Conservation (phyloP, 768 basidiomycete species). For the Porphyrellus cyaneotinctus region DNA sequence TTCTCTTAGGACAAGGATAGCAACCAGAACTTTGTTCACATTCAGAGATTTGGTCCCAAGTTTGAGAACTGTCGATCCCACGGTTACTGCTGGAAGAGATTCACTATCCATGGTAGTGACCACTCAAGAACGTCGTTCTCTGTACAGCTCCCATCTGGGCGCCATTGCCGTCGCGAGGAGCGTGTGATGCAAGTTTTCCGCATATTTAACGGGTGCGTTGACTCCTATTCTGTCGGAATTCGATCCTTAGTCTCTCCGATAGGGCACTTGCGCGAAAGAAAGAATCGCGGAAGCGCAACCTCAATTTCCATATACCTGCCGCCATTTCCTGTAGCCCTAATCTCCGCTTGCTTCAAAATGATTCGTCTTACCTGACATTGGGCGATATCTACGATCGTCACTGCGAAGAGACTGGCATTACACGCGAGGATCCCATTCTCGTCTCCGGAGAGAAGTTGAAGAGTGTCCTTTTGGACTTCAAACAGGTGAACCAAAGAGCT, state of each 20-base stretch:
- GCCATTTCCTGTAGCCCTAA: conserved; percentile 79
- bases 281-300: conserved; percentile 87
- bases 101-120: conserved; percentile 88
- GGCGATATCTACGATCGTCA: conserved; percentile 94
- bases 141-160: conserved; percentile 82
- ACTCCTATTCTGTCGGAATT: not conserved
- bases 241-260: conserved; percentile 1
- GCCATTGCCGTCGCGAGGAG: conserved; percentile 89
- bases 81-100: conserved; percentile 83
- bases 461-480: conserved; percentile 58
- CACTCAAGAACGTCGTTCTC: conserved; percentile 87
- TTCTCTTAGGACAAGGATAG: conserved; percentile 82
- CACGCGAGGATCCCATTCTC: conserved; percentile 84
- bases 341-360: conserved; percentile 84
- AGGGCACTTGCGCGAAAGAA: conserved; percentile 86
- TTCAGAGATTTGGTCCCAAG: conserved; percentile 85
- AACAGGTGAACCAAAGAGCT: conserved; percentile 43
- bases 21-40: conserved; percentile 85
- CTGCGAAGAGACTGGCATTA: conserved; percentile 69
- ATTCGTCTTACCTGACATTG: conserved; percentile 85
- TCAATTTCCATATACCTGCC: conserved; percentile 87
- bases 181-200: conserved; percentile 87
- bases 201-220: conserved; percentile 82
- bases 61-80: conserved; percentile 87
- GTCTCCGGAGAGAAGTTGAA: conserved; percentile 82